Base-by-base conservation (phyloP, 352 stramenopile species). In the Pelagophyceae sp. region DNA sequence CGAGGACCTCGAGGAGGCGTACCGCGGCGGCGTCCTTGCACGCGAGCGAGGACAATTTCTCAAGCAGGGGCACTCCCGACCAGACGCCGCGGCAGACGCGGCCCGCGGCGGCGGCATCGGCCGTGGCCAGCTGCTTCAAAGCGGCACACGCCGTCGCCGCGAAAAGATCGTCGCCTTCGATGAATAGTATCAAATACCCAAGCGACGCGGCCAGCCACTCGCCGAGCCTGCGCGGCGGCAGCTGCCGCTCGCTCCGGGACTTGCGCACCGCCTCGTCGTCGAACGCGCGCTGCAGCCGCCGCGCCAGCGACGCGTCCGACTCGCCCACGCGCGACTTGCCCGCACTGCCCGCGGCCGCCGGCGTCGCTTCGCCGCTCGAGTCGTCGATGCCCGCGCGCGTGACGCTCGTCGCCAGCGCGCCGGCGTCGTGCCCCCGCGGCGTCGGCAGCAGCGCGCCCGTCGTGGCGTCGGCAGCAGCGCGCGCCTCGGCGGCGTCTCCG, bases 131-230 rank as follows among this genome's bases (percentile, higher is more conserved):
- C 67, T 31, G 51, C 35, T 31, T 37, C 27, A 74, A 19, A 3
- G 67, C 67, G 2, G 35, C 33, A n/a, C 67, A 74, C 6, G 67
- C 67, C 3, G 20, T 17, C 6, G 67, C 67, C 33, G 35, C 33
- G 38, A 74, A 74, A 1, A 74, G n/a, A 23, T 74, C 67, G 67
- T 74, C 67, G 67, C 67, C 67, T 33, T 74, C 67, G 67, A 74
- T n/a, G 38, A 74, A 74, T 11, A 74, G 67, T 1, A 74, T 29
- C 15, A 74, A n/a, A n/a, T 74, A 74, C 25, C 67, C 67, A 1
- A 74, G 38, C 1, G 33, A 54, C 33, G 67, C 67, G 33, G 67
- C 67, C 35, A 74, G 33, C 67, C 67, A 74, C 67, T 74, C 67
- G 35, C 67, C 67, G 20, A 74, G 67, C 15, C 67, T 33, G 35